These are phyloP conservation scores for Podila epigama DNA, from an alignment of 192 early-diverging fungal species.

Conservation along the genomic window DNA sequence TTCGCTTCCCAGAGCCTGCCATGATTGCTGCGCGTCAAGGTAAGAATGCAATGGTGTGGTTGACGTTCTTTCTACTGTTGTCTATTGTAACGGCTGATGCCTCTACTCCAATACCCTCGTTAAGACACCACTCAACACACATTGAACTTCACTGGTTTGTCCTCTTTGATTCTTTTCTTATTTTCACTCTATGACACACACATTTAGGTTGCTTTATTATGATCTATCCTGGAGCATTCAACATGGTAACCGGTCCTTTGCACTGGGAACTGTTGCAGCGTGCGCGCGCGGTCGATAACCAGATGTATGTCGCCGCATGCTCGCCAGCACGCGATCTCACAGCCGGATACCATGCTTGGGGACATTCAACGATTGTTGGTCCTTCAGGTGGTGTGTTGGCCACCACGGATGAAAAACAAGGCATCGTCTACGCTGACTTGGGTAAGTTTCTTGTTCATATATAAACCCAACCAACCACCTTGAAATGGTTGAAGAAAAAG, in stretches of 20 bases:
- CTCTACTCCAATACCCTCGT: too few species aligned
- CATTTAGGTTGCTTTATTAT: slow-evolving; percentile 79
- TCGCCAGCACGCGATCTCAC: slow-evolving; percentile 87
- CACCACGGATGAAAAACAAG: slow-evolving; percentile 77
- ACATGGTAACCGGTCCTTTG: slow-evolving; percentile 93
- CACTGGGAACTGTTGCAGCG: slow-evolving; percentile 86
- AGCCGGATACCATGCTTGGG: slow-evolving; percentile 90
- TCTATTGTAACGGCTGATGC: too few species aligned
- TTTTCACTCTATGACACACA: neutral
- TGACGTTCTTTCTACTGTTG: too few species aligned
- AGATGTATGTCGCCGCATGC: slow-evolving; percentile 94
- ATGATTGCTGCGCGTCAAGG: slow-evolving; percentile 88
- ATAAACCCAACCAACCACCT: neutral
- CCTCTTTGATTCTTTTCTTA: neutral
- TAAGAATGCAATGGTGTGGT: too few species aligned
- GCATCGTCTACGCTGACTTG: slow-evolving; percentile 83
- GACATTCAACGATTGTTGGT: slow-evolving; percentile 91
- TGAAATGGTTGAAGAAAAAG: neutral
- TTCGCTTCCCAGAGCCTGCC: slow-evolving; percentile 94
- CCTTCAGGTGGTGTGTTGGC: slow-evolving; percentile 57
- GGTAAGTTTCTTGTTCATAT: slow-evolving; percentile 39
- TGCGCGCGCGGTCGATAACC: slow-evolving; percentile 89
- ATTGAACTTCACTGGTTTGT: neutral
- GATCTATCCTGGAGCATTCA: slow-evolving; percentile 98
- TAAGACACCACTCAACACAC: too few species aligned